Evolutionary conservation across 2,329 filamentous ascomycete genomes (phyloP), one percentile per base, ranked within the genome.

Genomic region (Ascochyta viciae-villosae): DNA sequence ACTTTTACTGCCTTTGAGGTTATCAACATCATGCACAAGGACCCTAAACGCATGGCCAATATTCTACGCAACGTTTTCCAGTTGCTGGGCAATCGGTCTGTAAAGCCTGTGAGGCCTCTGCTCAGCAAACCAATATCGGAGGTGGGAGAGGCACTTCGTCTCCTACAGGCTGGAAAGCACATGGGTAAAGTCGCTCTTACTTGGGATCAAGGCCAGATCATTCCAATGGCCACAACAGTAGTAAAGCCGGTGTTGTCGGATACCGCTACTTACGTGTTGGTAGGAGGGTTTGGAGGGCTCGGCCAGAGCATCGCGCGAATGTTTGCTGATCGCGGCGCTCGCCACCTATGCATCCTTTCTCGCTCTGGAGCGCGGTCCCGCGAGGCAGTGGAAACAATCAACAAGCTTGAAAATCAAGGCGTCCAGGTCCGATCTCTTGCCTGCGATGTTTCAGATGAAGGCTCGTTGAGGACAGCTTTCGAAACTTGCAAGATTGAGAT

Each of bases 1-100:
- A 60, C 59, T 0, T 61, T 65, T 24, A 9, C 47, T 15, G 35
- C 24, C 0, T 23, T 77, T 26, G 75, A 78, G 47, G 64, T 74
- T n/a, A 74, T 63, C n/a, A 15, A 37, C 16, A 37, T 19, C 34
- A 37, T 37, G 34, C 34, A 37, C 34, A 37, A 19, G 6, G 34
- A 37, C 10, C 34, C 34, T 7, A 26, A 8, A 26, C 24, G 24
- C 6, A 26, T 26, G 24, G 24, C 24, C 5, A 26, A 6, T 26
- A 26, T 26, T 2, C 24, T 26, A 4, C 24, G 8, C 24, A 8
- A 26, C 8, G 24, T 26, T 2, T 26, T 26, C 8, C 6, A 26
- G 24, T 8, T 26, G 24, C 4, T 26, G 24, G 8, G 24, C 5
- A 26, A 7, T 26, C 24, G 8, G 5, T 26, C 24, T 26, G 8